Base-by-base conservation (phyloP, 2,329 filamentous ascomycete genomes). In the Stagonosporopsis rhizophila region DNA sequence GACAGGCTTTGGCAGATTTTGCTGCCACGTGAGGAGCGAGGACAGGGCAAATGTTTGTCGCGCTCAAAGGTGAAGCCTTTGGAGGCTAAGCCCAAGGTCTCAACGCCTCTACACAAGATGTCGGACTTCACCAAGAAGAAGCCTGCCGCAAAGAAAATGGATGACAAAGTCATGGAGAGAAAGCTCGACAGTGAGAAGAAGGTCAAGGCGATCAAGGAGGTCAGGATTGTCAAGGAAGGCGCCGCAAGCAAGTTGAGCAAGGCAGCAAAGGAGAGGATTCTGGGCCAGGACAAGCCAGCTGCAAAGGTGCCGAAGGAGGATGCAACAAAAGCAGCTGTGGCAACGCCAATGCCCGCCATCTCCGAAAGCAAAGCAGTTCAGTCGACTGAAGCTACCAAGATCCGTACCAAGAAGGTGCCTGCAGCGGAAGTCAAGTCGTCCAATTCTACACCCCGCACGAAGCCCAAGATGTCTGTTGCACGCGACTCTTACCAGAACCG, bases 1-100 rank as follows among this genome's bases (percentile, higher is more conserved):
- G 86, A 88, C 66, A 83, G 83, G 66, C 75, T 85, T 19, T 89
- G 86, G 86, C 85, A 89, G 73, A 79, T 79, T 61, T 76, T 89
- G 56, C 78, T 88, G 52, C 84, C 84, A 7, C 81, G 81, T 64
- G 80, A 84, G 45, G 85, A 88, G 65, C 81, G 86, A 60, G 83
- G 83, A 40, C 86, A 87, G 67, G 86, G 86, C 44, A 87, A 83
- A 59, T 79, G 81, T 35, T 74, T 88, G 28, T 88, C 86, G 38
- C 82, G 82, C 52, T 79, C 87, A 56, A 82, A 86, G 56, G 78
- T 87, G 34, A 76, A 77, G 56, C 71, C 73, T n/a, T 60, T 66
- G 28, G 75, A 77, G 44, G 60, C 67, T 2, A 72, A 74, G 53
- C 59, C 69, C n/a, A 74, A 75, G 58, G 58, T 70, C n/a, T 58